Conservation (phyloP, 768 basidiomycete species). For the Termitomyces sp. region DNA sequence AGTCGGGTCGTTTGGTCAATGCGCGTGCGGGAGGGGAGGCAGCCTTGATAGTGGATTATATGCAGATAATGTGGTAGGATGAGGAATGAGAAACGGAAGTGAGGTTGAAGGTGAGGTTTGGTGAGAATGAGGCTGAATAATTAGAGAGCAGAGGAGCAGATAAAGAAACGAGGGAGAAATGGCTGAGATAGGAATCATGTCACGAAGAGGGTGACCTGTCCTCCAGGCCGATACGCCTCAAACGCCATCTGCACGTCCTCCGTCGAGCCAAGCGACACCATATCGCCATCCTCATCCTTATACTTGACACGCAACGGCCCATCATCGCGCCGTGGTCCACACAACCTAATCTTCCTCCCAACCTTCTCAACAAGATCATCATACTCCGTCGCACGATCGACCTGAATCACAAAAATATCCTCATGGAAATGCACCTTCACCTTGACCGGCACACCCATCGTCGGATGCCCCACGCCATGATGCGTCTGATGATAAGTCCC, state of each 20-base stretch:
- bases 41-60: slow-evolving; percentile 5
- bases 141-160: neutral
- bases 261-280: slow-evolving; percentile 83
- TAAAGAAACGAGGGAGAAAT: slow-evolving; percentile 3
- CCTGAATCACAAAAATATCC: slow-evolving; percentile 93
- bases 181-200: slow-evolving; percentile 52
- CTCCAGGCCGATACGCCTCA: slow-evolving; percentile 75
- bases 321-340: slow-evolving; percentile 77
- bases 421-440: slow-evolving; percentile 95
- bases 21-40: slow-evolving; percentile 3
- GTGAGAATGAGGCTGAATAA: slow-evolving; percentile 1
- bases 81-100: neutral
- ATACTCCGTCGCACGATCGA: slow-evolving; percentile 76
- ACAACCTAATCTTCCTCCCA: slow-evolving; percentile 88
- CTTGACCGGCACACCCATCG: slow-evolving; percentile 56
- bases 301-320: slow-evolving; percentile 85
- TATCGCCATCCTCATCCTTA: slow-evolving; percentile 89
- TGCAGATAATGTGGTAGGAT: slow-evolving; percentile 8
- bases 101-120: neutral
- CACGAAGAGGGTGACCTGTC: slow-evolving; percentile 79
- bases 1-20: slow-evolving; percentile 10
- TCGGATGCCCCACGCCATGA: slow-evolving; percentile 11
- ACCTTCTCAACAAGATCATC: slow-evolving; percentile 86
- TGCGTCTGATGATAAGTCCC: slow-evolving; percentile 35
- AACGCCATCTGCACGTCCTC: slow-evolving; percentile 96